A percentile compares a stretch with the other conserved stretches of the same genome.
phyloP scores from a whole-genome alignment of 495 filamentous ascomycete genomes.

The Talaromyces stipitatus region DNA sequence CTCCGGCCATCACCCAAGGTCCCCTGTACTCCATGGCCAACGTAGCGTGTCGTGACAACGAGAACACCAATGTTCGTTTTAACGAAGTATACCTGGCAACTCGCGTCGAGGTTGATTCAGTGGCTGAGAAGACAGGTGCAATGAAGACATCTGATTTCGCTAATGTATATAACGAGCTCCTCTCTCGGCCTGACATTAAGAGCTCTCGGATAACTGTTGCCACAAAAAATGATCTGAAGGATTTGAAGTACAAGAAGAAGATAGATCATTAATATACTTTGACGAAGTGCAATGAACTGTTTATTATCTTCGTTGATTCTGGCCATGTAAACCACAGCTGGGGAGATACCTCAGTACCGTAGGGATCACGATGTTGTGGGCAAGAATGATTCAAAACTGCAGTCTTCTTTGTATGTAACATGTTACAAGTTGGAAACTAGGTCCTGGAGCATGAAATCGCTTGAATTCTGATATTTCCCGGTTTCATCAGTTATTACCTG shows the following conservation, averaged over 20 bases:
- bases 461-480: too few relatives aligned
- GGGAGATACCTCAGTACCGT: too few relatives aligned
- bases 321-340: too few relatives aligned
- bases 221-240: background rate
- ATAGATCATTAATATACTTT: too few relatives aligned
- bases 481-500: too few relatives aligned
- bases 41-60: constrained; percentile 25
- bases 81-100: constrained; percentile 28
- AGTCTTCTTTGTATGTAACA: too few relatives aligned
- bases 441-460: too few relatives aligned
- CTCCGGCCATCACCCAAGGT: constrained; percentile 27
- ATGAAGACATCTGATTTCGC: constrained; percentile 2
- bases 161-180: background rate
- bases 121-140: constrained; percentile 11
- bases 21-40: constrained; percentile 26
- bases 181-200: background rate
- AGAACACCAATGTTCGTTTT: constrained; percentile 28
- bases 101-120: constrained; percentile 27
- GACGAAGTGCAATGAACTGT: too few relatives aligned
- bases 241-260: background rate
- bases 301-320: too few relatives aligned
- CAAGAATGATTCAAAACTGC: too few relatives aligned
- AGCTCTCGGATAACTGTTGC: background rate
- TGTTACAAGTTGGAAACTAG: too few relatives aligned
- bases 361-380: too few relatives aligned